A percentile compares a stretch with the other conserved stretches of the same genome.
Conservation (phyloP, 2,329 filamentous ascomycete species). For the Cladophialophora immunda region DNA sequence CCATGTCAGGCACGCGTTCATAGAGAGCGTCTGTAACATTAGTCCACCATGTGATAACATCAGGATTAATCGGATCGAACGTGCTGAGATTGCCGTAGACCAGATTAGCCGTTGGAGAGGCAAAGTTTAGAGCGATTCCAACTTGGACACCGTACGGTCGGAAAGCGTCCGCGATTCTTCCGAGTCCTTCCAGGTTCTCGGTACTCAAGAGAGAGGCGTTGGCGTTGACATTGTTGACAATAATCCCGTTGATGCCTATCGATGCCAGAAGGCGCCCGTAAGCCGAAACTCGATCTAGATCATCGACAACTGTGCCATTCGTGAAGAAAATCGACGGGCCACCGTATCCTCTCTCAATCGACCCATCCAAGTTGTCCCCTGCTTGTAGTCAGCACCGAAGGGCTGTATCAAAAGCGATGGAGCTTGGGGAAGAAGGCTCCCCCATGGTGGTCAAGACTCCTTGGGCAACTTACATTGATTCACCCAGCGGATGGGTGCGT, state of each 20-base stretch:
- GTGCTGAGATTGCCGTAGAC: slow-evolving; percentile 62
- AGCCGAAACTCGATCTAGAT: slow-evolving; percentile 67
- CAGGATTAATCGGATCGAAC: slow-evolving; percentile 70
- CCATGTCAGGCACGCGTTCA: slow-evolving; percentile 69
- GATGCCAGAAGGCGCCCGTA: slow-evolving; percentile 74
- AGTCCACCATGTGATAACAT: slow-evolving; percentile 70
- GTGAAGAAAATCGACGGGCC: slow-evolving; percentile 75
- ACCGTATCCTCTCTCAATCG: slow-evolving; percentile 73
- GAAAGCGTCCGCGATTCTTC: slow-evolving; percentile 69
- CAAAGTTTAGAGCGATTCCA: slow-evolving; percentile 74
- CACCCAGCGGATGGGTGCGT: slow-evolving; percentile 71
- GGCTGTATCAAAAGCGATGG: background rate
- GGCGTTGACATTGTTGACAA: slow-evolving; percentile 78
- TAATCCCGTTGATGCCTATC: slow-evolving; percentile 70
- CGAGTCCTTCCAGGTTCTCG: slow-evolving; percentile 68
- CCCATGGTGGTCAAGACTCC: background rate
- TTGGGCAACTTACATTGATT: slow-evolving; percentile 64
- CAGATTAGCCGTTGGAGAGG: slow-evolving; percentile 63
- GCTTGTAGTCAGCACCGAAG: slow-evolving; percentile 1
- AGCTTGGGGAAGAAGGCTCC: background rate
- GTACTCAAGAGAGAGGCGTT: slow-evolving; percentile 65
- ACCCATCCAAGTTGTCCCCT: slow-evolving; percentile 67
- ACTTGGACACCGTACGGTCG: slow-evolving; percentile 73
- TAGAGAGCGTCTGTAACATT: slow-evolving; percentile 69
- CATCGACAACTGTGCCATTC: slow-evolving; percentile 60